A percentile compares a stretch with the other conserved stretches of the same genome.
phyloP scores from a whole-genome alignment of 805 yeast species.

The Peterozyma toletana region DNA sequence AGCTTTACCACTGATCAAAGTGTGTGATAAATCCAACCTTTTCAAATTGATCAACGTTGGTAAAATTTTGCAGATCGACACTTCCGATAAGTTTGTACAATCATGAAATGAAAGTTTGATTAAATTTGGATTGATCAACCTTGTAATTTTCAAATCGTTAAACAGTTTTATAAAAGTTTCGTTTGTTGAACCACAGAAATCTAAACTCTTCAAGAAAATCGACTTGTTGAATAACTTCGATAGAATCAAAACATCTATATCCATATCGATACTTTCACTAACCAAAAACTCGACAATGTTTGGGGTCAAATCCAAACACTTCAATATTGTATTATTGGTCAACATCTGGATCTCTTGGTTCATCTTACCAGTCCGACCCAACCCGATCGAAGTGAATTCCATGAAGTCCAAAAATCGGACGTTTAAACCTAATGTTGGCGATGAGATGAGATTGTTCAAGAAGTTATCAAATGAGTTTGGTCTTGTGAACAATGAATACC shows the following conservation, averaged over 20 bases:
- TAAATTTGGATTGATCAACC: conserved; percentile 16
- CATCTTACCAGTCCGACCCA: conserved; percentile 86
- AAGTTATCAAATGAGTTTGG: conserved; percentile 76
- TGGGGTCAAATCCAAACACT: conserved; percentile 56
- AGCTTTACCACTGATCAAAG: conserved; percentile 62
- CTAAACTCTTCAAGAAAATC: conserved; percentile 58
- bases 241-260: conserved; percentile 56
- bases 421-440: conserved; percentile 43
- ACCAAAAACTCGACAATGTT: conserved; percentile 74
- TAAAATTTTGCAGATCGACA: conserved; percentile 42
- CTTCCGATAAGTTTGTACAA: conserved; percentile 67
- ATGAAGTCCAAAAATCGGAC: conserved; percentile 80
- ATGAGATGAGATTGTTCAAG: conserved; percentile 42
- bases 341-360: conserved; percentile 89
- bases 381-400: conserved; percentile 82
- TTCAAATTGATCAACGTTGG: conserved; percentile 50
- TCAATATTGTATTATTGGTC: conserved; percentile 61
- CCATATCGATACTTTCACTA: conserved; percentile 80
- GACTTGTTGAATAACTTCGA: conserved; percentile 45
- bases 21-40: conserved; percentile 75
- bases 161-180: conserved; percentile 54
- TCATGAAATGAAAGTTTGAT: conserved; percentile 73
- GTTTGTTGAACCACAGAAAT: conserved; percentile 85
- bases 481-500: conserved; percentile 67
- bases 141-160: conserved; percentile 26